A percentile compares a stretch with the other conserved stretches of the same genome.
Evolutionary conservation across 2,329 filamentous ascomycete species (phyloP).

Genomic region (Aspergillus tanneri): DNA sequence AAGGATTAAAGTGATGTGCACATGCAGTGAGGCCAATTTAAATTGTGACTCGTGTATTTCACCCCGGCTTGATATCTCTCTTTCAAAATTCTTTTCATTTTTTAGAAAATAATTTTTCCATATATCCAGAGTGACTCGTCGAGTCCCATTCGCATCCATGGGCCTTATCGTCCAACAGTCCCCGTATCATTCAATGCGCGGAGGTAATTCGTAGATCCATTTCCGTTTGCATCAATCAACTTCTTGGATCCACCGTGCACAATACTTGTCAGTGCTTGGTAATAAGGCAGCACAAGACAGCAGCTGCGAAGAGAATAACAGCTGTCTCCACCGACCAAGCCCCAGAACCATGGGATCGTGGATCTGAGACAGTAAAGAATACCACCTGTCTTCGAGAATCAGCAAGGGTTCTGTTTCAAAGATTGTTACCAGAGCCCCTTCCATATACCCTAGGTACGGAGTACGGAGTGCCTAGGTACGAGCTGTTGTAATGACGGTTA

Average conservation of each 20-base stretch:
- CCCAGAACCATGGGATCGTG: constrained; percentile 7
- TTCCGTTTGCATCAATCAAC: constrained; percentile 19
- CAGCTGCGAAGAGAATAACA: constrained; percentile 10
- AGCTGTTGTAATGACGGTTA: no score
- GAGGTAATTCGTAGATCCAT: constrained; percentile 24
- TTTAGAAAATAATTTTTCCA: neutral
- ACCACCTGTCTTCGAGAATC: no score
- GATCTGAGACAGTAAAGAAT: neutral
- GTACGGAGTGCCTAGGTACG: no score
- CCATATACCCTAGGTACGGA: no score
- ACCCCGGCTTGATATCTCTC: neutral
- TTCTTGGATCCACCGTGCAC: no score
- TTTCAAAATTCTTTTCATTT: neutral
- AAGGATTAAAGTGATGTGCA: constrained; percentile 27
- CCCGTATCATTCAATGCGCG: constrained; percentile 14
- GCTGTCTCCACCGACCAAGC: neutral
- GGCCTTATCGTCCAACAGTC: constrained; percentile 22
- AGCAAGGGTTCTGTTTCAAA: no score
- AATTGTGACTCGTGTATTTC: no score
- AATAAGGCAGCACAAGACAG: neutral
- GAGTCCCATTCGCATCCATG: constrained; percentile 24
- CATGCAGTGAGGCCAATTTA: constrained; percentile 9
- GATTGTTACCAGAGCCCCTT: no score
- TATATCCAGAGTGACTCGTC: constrained; percentile 27
- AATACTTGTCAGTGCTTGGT: no score